These are phyloP conservation scores for Amanita jacksonii DNA, from an alignment of 768 basidiomycete species.

Conservation along the genomic window DNA sequence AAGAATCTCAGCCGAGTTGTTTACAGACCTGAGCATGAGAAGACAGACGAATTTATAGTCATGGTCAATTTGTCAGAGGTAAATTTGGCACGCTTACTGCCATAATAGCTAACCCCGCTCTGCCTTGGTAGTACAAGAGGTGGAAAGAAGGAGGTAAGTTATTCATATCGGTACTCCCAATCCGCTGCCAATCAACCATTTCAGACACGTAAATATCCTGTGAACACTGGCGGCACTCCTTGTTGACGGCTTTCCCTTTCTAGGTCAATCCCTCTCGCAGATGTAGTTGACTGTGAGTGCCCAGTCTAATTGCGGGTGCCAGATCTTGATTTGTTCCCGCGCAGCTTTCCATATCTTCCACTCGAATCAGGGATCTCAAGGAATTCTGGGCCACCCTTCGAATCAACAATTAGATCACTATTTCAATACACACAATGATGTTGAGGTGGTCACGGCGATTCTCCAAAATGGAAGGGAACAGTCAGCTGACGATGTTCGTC, in stretches of 20 bases:
- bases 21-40: constrained; percentile 69
- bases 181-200: constrained; percentile 12
- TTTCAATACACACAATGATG: constrained; percentile 58
- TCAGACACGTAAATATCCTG: constrained; percentile 55
- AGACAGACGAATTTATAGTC: constrained; percentile 63
- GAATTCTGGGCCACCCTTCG: constrained; percentile 64
- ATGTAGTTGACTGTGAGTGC: constrained; percentile 72
- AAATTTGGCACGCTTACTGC: constrained; percentile 11
- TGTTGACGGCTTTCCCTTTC: constrained; percentile 11
- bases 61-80: constrained; percentile 63
- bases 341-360: constrained; percentile 65
- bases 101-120: constrained; percentile 1
- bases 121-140: constrained; percentile 48
- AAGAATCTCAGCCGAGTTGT: constrained; percentile 57
- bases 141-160: constrained; percentile 72
- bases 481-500: constrained; percentile 30
- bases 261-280: constrained; percentile 61
- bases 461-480: constrained; percentile 58
- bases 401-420: constrained; percentile 72
- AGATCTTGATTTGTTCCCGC: neutral
- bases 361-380: constrained; percentile 69
- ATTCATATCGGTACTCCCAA: constrained; percentile 10
- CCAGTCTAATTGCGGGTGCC: neutral
- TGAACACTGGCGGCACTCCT: neutral
- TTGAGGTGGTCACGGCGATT: constrained; percentile 50